These are phyloP conservation scores for Chrysoporthe deuterocubensis DNA, from an alignment of 2,329 filamentous ascomycete genomes.

Conservation along the genomic window DNA sequence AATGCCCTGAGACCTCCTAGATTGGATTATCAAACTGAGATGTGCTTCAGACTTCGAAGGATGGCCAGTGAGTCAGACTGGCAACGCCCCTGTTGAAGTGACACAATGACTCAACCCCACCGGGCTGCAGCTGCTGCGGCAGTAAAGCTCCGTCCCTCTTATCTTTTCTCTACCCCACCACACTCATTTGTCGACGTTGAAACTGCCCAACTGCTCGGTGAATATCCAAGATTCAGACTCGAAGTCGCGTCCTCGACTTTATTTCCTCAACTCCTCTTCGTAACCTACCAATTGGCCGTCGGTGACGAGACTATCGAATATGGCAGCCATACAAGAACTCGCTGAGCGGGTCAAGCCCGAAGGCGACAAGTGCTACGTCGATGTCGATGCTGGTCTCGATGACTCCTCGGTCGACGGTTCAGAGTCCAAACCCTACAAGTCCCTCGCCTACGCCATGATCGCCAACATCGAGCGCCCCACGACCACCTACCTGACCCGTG, in stretches of 20 bases:
- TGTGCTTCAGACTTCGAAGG: neutral
- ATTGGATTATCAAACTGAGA: neutral
- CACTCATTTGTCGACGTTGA: conserved; percentile 22
- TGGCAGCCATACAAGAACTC: conserved; percentile 53
- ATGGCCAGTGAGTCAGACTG: neutral
- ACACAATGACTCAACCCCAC: conserved; percentile 26
- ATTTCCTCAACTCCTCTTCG: conserved; percentile 1
- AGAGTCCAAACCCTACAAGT: conserved; percentile 79
- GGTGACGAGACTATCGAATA: conserved; percentile 33
- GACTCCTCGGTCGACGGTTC: conserved; percentile 69
- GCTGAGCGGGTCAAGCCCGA: conserved; percentile 53
- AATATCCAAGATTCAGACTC: conserved; percentile 4
- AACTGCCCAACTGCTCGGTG: conserved; percentile 4
- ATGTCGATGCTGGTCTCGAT: conserved; percentile 79
- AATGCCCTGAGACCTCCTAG: neutral
- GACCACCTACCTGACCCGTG: conserved; percentile 69
- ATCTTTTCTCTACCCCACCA: conserved; percentile 28
- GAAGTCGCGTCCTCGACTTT: neutral
- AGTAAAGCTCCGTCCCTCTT: conserved; percentile 18
- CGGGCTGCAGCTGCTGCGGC: conserved; percentile 1
- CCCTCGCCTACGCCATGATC: conserved; percentile 76
- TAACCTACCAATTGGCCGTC: conserved; percentile 31
- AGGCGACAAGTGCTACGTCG: conserved; percentile 67
- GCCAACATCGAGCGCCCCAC: conserved; percentile 64
- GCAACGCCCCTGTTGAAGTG: neutral